Base-by-base conservation (phyloP, 331 rosid species). In the Prunus yedoensis region DNA sequence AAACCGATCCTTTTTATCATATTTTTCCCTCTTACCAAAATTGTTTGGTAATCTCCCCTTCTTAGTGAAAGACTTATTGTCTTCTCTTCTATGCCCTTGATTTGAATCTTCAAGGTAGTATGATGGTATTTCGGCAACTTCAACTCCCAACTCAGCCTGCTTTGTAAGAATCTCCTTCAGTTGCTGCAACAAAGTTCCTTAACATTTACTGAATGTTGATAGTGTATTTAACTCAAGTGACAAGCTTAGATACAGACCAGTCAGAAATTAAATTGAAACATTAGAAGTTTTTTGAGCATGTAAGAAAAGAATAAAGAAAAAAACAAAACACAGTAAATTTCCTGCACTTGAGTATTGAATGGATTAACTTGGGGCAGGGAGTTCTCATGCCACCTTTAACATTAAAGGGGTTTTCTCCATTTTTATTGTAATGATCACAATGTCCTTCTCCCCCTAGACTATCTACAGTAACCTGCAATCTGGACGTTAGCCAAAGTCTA, bases 71-170 rank as follows among this genome's bases (percentile, higher is more conserved):
- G n/a, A n/a, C n/a, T n/a, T n/a, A n/a, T n/a, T n/a, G n/a, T n/a
- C n/a, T n/a, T n/a, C n/a, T n/a, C n/a, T n/a, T n/a, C n/a, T n/a
- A n/a, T n/a, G n/a, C n/a, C n/a, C n/a, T n/a, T n/a, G n/a, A n/a
- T n/a, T n/a, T n/a, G 78, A 74, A 78, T 92, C 89, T 78, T 65
- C 84, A 51, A 92, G 89, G 87, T 81, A 92, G 78, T 81, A 28
- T 6, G 91, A 61, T 54, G 99, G 97, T 82, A 94, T 82, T 69
- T 95, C 99, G 23, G 97, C 96, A 68, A 95, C 96, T 95, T 92
- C 97, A 77, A 95, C 62, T 73, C 99, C 99, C 77, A 95, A 79
- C 81, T 92, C 93, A 75, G 93, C 97, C 81, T 95, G 97, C 91
- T 88, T 90, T 25, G 94, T 90, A 78, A 92, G 80, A 87, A 95